phyloP scores from a whole-genome alignment of 495 filamentous ascomycete species.

The Penicillium diatomitis region DNA sequence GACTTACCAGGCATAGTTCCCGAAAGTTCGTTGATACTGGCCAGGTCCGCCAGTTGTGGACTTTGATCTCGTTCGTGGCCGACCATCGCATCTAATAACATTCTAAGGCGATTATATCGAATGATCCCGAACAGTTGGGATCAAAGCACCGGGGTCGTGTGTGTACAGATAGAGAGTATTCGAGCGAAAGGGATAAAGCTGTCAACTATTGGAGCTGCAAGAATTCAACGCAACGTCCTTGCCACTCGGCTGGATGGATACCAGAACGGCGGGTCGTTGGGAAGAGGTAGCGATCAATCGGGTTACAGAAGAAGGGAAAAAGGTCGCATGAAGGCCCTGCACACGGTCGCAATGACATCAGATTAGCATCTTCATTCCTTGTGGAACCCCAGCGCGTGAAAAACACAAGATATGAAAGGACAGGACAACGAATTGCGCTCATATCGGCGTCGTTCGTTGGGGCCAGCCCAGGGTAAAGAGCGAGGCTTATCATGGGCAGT shows the following conservation, averaged over 20 bases:
- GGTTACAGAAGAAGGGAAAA: conserved; percentile 6
- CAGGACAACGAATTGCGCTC: conserved; percentile 3
- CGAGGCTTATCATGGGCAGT: conserved; percentile 15
- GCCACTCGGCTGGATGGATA: background rate
- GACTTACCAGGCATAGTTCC: conserved; percentile 38
- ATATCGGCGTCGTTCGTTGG: conserved; percentile 2
- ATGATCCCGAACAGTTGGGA: conserved; percentile 6
- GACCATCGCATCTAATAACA: conserved; percentile 36
- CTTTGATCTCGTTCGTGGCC: conserved; percentile 27
- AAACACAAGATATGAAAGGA: background rate
- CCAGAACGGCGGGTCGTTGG: background rate
- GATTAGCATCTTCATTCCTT: conserved; percentile 18
- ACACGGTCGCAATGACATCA: conserved; percentile 17
- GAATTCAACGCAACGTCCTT: no score
- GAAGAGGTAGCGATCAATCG: background rate
- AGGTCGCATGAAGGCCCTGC: conserved; percentile 16
- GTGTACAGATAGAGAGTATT: background rate
- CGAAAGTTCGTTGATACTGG: conserved; percentile 39
- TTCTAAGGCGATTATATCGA: conserved; percentile 10
- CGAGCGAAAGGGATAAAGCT: no score
- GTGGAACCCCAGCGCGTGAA: background rate
- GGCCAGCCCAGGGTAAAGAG: conserved; percentile 14
- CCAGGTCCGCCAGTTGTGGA: conserved; percentile 33
- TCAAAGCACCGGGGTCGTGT: conserved; percentile 3
- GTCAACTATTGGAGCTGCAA: no score